phyloP scores from a whole-genome alignment of 306 rosid species.

The Glycine soja region DNA sequence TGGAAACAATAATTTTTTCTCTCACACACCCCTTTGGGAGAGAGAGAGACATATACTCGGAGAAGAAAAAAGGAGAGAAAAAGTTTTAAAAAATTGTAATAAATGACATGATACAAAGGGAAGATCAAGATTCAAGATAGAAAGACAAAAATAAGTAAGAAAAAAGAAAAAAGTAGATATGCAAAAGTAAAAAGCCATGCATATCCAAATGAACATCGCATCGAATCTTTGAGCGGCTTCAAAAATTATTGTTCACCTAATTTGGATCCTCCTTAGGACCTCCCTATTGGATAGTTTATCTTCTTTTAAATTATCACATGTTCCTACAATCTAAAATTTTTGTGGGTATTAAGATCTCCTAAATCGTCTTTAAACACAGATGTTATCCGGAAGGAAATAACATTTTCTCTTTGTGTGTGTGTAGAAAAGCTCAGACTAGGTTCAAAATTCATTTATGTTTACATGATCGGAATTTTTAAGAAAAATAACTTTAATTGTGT shows the following conservation, averaged over 20 bases:
- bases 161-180: not conserved
- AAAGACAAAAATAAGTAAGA: not conserved
- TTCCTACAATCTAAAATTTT: not conserved
- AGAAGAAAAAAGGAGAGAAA: not conserved
- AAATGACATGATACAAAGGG: not conserved
- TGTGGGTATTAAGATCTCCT: not conserved
- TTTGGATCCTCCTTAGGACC: not conserved
- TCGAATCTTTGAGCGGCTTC: not conserved
- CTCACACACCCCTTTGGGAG: not conserved
- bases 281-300: slow-evolving; percentile 23
- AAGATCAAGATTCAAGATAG: not conserved
- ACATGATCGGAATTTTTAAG: too few species aligned
- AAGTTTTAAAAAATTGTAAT: not conserved
- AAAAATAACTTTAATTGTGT: too few species aligned
- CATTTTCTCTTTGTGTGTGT: too few species aligned
- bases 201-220: not conserved
- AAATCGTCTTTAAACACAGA: not conserved
- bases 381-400: not conserved
- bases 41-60: not conserved
- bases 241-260: not conserved
- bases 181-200: not conserved
- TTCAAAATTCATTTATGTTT: too few species aligned
- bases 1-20: not conserved
- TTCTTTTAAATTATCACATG: not conserved
- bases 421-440: too few species aligned